Evolutionary conservation across 2,329 filamentous ascomycete genomes (phyloP).

Genomic region (Clarireedia homoeocarpa): DNA sequence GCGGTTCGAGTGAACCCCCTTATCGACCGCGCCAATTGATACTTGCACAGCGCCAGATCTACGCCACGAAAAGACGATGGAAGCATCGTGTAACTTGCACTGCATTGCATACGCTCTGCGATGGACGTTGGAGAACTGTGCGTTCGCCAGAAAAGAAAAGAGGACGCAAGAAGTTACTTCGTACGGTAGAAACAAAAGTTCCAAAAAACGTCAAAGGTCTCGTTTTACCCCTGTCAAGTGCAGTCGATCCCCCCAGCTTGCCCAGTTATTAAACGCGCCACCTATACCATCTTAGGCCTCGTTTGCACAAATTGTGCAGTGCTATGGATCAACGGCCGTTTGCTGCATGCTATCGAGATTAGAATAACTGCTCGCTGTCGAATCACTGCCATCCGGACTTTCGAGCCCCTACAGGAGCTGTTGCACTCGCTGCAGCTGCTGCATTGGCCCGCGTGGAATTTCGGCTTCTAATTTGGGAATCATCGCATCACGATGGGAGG

Average conservation of each 20-base stretch:
- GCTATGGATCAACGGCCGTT: neutral
- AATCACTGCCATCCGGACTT: neutral
- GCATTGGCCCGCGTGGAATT: neutral
- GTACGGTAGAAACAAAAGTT: neutral
- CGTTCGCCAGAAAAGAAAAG: neutral
- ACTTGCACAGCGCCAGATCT: too few relatives aligned
- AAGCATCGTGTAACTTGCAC: neutral
- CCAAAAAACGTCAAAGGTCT: neutral
- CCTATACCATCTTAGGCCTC: slow-evolving; percentile 1
- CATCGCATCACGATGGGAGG: neutral
- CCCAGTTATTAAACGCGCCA: slow-evolving; percentile 6
- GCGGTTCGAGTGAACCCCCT: neutral
- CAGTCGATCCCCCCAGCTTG: neutral
- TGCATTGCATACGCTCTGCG: neutral
- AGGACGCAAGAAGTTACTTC: neutral
- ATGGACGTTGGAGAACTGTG: neutral
- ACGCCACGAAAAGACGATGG: too few relatives aligned
- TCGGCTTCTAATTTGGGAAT: slow-evolving; percentile 7
- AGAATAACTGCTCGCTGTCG: neutral
- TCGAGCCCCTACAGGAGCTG: slow-evolving; percentile 3
- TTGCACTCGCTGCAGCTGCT: neutral
- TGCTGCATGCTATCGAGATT: neutral
- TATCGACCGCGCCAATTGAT: slow-evolving; percentile 1
- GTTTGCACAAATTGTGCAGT: slow-evolving; percentile 1
- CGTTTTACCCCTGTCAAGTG: slow-evolving; percentile 4